phyloP scores from a whole-genome alignment of 176 grass and related monocot genomes.

The Hordeum vulgare region MorexV3_pseudomolecules_assembly NC_058524.1:175532604-175533103 shows the following conservation, averaged over 20 bases:
- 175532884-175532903: not conserved
- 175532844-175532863: slow-evolving; percentile 6
- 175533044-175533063: not conserved
- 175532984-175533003: not conserved
- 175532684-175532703: not conserved
- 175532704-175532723: not conserved
- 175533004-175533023: not conserved
- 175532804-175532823: slow-evolving; percentile 45
- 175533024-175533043: not conserved
- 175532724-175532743: not conserved
- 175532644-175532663: slow-evolving; percentile 30
- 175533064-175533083: not conserved
- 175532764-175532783: slow-evolving; percentile 34
- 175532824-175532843: slow-evolving; percentile 18
- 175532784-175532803: slow-evolving; percentile 43
- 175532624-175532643: slow-evolving; percentile 57
- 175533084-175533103: not conserved
- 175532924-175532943: too few relatives aligned
- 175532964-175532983: not conserved
- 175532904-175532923: not conserved
- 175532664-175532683: slow-evolving; percentile 50
- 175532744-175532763: not conserved
- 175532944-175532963: not conserved
- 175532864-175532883: slow-evolving; percentile 13
- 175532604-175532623: slow-evolving; percentile 32